Evolutionary conservation across 257 asterid genomes (phyloP).

Genomic region (Schizonepeta tenuifolia): DNA sequence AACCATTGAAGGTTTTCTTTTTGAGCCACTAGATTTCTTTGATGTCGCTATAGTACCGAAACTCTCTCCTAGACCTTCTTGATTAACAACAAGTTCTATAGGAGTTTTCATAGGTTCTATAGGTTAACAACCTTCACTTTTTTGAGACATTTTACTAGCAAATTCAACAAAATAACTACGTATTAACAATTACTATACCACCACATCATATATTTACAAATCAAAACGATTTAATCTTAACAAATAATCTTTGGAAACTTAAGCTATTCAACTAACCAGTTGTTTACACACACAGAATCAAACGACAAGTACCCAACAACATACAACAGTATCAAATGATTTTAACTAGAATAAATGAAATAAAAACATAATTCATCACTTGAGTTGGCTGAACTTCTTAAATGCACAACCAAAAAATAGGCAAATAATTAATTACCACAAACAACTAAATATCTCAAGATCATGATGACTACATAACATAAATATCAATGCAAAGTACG

Average conservation of each 20-base stretch:
- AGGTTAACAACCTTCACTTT: too few species aligned
- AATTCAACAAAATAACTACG: too few species aligned
- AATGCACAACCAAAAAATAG: background rate
- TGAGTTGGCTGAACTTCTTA: background rate
- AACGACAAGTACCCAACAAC: background rate
- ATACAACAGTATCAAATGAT: background rate
- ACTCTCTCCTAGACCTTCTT: too few species aligned
- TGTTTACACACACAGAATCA: background rate
- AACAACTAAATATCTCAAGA: background rate
- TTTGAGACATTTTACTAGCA: too few species aligned
- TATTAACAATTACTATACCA: too few species aligned
- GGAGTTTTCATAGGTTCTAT: too few species aligned
- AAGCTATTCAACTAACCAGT: background rate
- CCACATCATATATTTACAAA: background rate
- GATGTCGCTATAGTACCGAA: too few species aligned
- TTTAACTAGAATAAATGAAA: too few species aligned
- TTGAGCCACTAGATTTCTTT: too few species aligned
- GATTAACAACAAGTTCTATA: too few species aligned
- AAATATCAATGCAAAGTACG: background rate
- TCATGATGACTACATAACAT: background rate
- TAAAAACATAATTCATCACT: too few species aligned
- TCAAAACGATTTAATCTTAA: background rate
- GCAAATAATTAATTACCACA: constrained; percentile 10
- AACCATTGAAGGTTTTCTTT: too few species aligned
- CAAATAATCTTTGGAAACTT: background rate